Evolutionary conservation across 139 green algal species (phyloP), one percentile per base, ranked within the genome.

Genomic region (Deuterostichococcus epilithicus): DNA sequence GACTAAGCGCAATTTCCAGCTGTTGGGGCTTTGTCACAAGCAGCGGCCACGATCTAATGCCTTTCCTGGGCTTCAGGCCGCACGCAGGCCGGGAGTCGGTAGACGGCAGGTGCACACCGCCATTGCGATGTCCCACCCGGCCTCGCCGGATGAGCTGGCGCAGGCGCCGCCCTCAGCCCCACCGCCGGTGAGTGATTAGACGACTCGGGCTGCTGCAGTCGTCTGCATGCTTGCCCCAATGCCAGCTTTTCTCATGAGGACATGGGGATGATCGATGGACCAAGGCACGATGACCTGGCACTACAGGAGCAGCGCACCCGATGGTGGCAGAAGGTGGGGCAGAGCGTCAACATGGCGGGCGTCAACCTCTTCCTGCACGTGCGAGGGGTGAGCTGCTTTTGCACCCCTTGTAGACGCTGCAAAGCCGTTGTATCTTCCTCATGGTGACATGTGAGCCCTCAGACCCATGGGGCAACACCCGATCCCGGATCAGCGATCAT

Each of bases 281-380:
- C n/a, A n/a, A n/a, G n/a, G n/a, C n/a, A n/a, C n/a, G n/a, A n/a
- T n/a, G n/a, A n/a, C n/a, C 8, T 13, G 42, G 13, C 10, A 32
- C 2, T 72, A 30, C 66, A 73, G 74, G 39, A 73, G 37, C 38
- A 80, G 39, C 35, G 47, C 33, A 60, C 75, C 67, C 71, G 58
- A 26, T 81, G 70, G 58, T 81, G 71, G 70, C 77, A 81, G 32
- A 68, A 72, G 69, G n/a, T 93, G 68, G 79, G 88, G 3, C 91
- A 96, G 63, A 94, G 88, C 76, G 86, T 94, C 73, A 96, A 96
- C 77, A 38, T 83, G 1, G 89, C 88, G 5, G 91, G 91, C 37
- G 88, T 92, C 10, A 73, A 81, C 13, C 76, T 94, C 0, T 96
- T 96, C 78, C 74, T 89, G 5, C 79, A 82, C 0, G 74, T 96